These are phyloP conservation scores for Phytophthora citricola DNA, from an alignment of 352 stramenopile genomes.

Conservation along the genomic window DNA sequence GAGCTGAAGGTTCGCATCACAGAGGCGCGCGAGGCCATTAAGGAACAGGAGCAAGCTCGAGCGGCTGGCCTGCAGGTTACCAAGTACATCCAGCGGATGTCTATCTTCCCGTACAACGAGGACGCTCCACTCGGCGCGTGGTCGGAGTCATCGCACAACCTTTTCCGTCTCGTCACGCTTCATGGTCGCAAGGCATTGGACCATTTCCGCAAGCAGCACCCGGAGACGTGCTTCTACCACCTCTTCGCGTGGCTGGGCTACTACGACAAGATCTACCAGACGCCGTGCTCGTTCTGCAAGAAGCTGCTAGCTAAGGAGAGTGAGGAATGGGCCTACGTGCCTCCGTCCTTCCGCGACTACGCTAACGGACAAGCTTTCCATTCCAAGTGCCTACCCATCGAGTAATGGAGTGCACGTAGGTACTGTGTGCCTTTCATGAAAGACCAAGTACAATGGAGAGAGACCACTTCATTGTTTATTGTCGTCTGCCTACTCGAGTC, in stretches of 20 bases:
- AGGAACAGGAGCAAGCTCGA: conserved; percentile 81
- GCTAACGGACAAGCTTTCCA: conserved; percentile 83
- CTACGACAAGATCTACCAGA: conserved; percentile 92
- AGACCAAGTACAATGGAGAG: conserved; percentile 5
- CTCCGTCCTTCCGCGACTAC: conserved; percentile 89
- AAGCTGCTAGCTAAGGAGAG: conserved; percentile 85
- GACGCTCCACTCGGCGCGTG: conserved; percentile 76
- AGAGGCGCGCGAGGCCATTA: conserved; percentile 78
- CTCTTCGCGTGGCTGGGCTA: conserved; percentile 87
- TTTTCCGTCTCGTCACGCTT: conserved; percentile 82
- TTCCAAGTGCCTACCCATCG: conserved; percentile 79
- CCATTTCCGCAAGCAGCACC: conserved; percentile 86
- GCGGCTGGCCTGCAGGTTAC: conserved; percentile 79
- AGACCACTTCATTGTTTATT: conserved; percentile 11
- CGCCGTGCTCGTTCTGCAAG: conserved; percentile 85
- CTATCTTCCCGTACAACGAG: conserved; percentile 85
- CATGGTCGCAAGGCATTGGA: conserved; percentile 81
- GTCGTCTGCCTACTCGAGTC: conserved; percentile 43
- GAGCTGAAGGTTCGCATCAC: conserved; percentile 85
- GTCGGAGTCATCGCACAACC: conserved; percentile 81
- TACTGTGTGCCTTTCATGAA: background rate
- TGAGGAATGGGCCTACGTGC: conserved; percentile 82
- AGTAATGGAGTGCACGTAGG: conserved; percentile 30
- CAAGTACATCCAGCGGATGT: conserved; percentile 88
- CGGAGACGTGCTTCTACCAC: conserved; percentile 88